Base-by-base conservation (phyloP, 495 filamentous ascomycete species). In the Acidiella bohemica region DNA sequence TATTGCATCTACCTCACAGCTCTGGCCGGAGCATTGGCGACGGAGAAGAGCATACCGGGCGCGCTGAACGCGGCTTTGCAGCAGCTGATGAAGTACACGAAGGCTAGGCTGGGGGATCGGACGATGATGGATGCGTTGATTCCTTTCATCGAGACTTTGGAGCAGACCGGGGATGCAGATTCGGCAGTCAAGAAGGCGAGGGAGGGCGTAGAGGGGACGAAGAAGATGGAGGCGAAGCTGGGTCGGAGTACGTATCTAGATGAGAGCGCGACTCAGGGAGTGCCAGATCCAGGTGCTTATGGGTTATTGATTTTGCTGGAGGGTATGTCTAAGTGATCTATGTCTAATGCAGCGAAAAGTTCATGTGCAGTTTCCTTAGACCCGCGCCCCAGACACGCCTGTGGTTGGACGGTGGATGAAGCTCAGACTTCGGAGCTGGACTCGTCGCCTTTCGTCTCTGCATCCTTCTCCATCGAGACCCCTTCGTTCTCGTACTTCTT, bases 111-210 rank as follows among this genome's bases (percentile, higher is more conserved):
- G 23, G 53, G 53, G 13, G 53, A 55, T 43, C 35, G 53, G 2
- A 55, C 53, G 14, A 40, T 49, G 36, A 46, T 55, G 50, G 53
- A 55, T 41, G 42, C 39, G 29, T 36, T 55, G 46, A 53, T 53
- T 12, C 53, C 53, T 30, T 55, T 50, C 33, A 38, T 53, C 10
- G 43, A 53, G 11, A 43, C 46, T 17, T 28, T 55, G 32, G 24
- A 18, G 22, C 25, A 39, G 24, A 36, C 25, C n/a, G 35, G 36
- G 12, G 45, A 43, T 26, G 42, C 25, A n/a, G 22, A 32, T 35
- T 14, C 25, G 17, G 51, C 51, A 24, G 16, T 51, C 22, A 2
- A 40, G 38, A 21, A 20, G 33, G 42, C 43, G 16, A n/a, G 19
- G 24, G 21, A 50, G 17, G 51, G 51, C 0, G 51, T 51, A 9